Percentiles rank a stretch among this genome's conserved stretches.
These are phyloP conservation scores for Saprolegnia diclina DNA, from an alignment of 352 stramenopile species.

Conservation along the genomic window DNA sequence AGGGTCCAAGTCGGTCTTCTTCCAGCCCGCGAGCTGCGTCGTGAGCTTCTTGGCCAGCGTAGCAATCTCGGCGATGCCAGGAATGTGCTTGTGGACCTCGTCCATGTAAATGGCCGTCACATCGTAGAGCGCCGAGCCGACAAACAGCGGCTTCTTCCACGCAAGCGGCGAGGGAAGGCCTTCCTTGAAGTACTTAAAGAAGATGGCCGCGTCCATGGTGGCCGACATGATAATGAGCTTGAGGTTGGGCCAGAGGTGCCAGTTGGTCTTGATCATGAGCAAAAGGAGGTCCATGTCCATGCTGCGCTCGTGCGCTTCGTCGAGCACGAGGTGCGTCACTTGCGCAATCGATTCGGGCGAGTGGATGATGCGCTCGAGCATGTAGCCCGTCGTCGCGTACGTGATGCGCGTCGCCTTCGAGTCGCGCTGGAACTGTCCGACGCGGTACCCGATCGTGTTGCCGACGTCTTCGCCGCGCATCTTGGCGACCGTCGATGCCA, in stretches of 20 bases:
- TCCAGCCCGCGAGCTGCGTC: background rate
- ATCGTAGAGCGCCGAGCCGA: conserved; percentile 72
- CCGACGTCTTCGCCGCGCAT: conserved; percentile 83
- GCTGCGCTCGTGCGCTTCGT: conserved; percentile 93
- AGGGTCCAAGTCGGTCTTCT: background rate
- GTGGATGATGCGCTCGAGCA: conserved; percentile 92
- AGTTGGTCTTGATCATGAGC: conserved; percentile 80
- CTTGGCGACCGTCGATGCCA: conserved; percentile 86
- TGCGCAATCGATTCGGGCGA: conserved; percentile 78
- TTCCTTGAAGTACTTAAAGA: conserved; percentile 83
- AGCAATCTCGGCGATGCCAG: background rate
- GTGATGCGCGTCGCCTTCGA: conserved; percentile 89
- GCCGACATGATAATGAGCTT: conserved; percentile 95
- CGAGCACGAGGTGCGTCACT: conserved; percentile 94
- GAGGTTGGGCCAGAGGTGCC: conserved; percentile 59
- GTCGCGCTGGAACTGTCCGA: conserved; percentile 88
- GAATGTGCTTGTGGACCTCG: conserved; percentile 31
- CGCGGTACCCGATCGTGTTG: conserved; percentile 69
- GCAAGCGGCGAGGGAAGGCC: conserved; percentile 45
- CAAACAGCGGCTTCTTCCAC: conserved; percentile 61
- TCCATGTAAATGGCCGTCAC: conserved; percentile 67
- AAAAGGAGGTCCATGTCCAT: conserved; percentile 96
- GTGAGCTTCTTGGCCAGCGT: conserved; percentile 1
- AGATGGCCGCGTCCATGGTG: conserved; percentile 90
- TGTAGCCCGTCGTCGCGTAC: conserved; percentile 97